These are phyloP conservation scores for Brassica nigra DNA, from an alignment of 345 rosid species.

Conservation along the genomic window DNA sequence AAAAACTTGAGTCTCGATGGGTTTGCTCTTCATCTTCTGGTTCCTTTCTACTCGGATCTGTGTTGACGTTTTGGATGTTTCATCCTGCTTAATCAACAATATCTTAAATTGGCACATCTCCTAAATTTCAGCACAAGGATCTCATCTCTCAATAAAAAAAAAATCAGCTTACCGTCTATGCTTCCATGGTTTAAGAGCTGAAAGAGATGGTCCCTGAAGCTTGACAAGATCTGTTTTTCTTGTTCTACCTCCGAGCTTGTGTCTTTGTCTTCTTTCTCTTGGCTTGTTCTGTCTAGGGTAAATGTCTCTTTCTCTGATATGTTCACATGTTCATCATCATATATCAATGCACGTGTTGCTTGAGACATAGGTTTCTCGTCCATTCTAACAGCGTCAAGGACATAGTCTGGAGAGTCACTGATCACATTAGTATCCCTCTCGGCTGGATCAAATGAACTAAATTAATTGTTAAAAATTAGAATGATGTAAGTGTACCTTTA, in stretches of 20 bases:
- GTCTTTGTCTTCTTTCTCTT: conserved; percentile 33
- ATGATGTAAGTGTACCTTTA: too few species aligned
- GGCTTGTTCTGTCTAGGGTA: conserved; percentile 20
- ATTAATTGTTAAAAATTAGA: not conserved
- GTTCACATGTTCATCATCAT: conserved; percentile 57
- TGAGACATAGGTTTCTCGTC: conserved; percentile 47
- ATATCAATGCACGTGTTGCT: conserved; percentile 60
- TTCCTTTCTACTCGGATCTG: conserved; percentile 19
- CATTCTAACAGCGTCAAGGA: conserved; percentile 33
- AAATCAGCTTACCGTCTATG: conserved; percentile 48
- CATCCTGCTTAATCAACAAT: conserved; percentile 3
- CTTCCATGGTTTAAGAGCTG: conserved; percentile 48
- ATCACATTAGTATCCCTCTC: conserved; percentile 33
- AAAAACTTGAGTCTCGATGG: conserved; percentile 16
- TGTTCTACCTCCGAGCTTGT: conserved; percentile 49
- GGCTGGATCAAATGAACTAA: conserved; percentile 32
- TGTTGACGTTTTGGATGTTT: not conserved
- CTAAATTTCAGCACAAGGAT: not conserved
- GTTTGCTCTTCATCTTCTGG: conserved; percentile 17
- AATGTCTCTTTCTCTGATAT: conserved; percentile 30
- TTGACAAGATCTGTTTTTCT: conserved; percentile 55
- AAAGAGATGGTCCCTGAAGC: conserved; percentile 55
- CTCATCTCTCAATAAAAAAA: not conserved
- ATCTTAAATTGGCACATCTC: not conserved
- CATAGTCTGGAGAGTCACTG: conserved; percentile 33